Evolutionary conservation across 352 stramenopile species (phyloP).

Genomic region (Peronosclerospora sorghi): DNA sequence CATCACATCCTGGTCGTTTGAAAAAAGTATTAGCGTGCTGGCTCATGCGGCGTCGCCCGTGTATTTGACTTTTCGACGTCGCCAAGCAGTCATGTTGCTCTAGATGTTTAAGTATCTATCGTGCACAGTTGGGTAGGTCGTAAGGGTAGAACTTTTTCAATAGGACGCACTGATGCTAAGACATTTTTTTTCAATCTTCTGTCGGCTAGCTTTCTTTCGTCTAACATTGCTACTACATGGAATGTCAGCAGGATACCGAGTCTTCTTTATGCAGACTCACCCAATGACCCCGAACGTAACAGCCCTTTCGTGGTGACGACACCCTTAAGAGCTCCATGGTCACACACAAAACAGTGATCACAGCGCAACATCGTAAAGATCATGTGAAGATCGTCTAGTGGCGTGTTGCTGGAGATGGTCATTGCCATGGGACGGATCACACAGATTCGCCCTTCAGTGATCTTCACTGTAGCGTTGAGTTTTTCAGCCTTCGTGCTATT

Average conservation of each 20-base stretch:
- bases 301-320: slow-evolving; percentile 77
- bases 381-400: slow-evolving; percentile 82
- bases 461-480: slow-evolving; percentile 48
- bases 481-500: slow-evolving; percentile 41
- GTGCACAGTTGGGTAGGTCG: slow-evolving; percentile 7
- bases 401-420: slow-evolving; percentile 70
- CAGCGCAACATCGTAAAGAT: slow-evolving; percentile 87
- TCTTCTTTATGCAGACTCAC: slow-evolving; percentile 3
- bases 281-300: slow-evolving; percentile 34
- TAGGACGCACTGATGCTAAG: too few relatives aligned
- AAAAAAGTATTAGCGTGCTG: slow-evolving; percentile 80
- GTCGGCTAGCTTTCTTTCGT: too few relatives aligned
- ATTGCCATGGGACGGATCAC: slow-evolving; percentile 67
- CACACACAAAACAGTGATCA: slow-evolving; percentile 81
- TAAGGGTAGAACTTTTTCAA: too few relatives aligned
- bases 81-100: slow-evolving; percentile 47
- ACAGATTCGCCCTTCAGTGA: slow-evolving; percentile 52
- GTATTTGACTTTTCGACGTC: slow-evolving; percentile 73
- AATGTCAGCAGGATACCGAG: too few relatives aligned
- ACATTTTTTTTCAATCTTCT: too few relatives aligned
- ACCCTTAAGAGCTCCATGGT: slow-evolving; percentile 69
- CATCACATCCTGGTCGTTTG: slow-evolving; percentile 77
- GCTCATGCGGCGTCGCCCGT: slow-evolving; percentile 66
- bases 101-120: slow-evolving; percentile 13
- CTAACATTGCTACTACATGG: too few relatives aligned